Base-by-base conservation (phyloP, 352 stramenopile genomes). In the Blastocystis sp. region DNA sequence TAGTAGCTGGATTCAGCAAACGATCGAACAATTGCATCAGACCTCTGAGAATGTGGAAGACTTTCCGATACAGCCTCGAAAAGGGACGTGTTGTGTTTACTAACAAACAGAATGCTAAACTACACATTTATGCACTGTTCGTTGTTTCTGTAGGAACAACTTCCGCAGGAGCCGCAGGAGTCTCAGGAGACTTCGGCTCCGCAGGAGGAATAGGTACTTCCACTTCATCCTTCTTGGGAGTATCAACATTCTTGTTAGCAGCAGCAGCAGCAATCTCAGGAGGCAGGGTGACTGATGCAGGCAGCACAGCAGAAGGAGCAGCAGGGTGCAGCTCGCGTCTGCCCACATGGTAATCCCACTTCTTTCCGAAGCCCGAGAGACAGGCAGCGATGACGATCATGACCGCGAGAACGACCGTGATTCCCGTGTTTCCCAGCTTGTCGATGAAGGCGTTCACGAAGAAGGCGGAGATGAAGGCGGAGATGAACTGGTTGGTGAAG, bases 401-500 rank as follows among this genome's bases (percentile, higher is more conserved):
- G 15, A 84, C 20, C 26, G 73, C 73, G 15, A 84, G 73, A 20
- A 50, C 41, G 11, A 84, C 15, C 47, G 73, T 84, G 34, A 84
- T 53, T 18, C 73, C 73, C 29, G 47, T 64, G 73, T 84, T 84
- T n/a, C 73, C 73, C 7, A 84, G 73, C 15, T 13, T 66, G 50
- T 37, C 29, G 56, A 84, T 84, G 50, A 84, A 84, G 50, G 50
- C 47, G 56, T 84, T 84, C 53, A 84, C 55, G 56, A 84, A 68
- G 73, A 84, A 84, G 73, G 73, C 73, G 55, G 73, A 84, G 50
- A 66, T 43, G 50, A 84, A 84, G 1, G 73, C 13, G 37, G 73
- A 84, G 50, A 84, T 84, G 50, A 84, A 84, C 55, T 88, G 77
- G 55, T 88, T 88, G 56, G 77, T 88, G 45, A 88, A 88, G 55